Conservation (phyloP, 2,329 filamentous ascomycete species). For the Paecilomyces variotii region DNA sequence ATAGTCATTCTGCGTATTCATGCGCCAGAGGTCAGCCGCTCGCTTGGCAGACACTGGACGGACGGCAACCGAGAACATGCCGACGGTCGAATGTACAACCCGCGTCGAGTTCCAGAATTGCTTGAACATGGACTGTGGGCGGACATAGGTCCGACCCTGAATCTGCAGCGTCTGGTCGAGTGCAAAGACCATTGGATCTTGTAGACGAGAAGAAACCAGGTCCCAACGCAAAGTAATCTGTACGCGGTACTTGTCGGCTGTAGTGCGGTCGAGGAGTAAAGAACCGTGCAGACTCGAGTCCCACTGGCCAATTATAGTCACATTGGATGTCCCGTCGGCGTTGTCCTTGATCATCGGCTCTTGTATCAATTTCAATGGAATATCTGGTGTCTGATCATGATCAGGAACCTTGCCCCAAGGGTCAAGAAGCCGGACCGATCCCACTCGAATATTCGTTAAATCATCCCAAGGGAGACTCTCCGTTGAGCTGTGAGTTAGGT, state of each 20-base stretch:
- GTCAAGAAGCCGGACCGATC: slow-evolving; percentile 75
- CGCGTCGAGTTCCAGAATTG: slow-evolving; percentile 77
- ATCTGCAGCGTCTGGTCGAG: slow-evolving; percentile 77
- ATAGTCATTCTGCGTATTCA: slow-evolving; percentile 91
- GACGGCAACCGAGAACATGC: slow-evolving; percentile 78
- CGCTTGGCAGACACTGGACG: slow-evolving; percentile 84
- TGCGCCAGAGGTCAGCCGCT: slow-evolving; percentile 87
- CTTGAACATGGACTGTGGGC: slow-evolving; percentile 79
- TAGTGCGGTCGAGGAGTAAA: slow-evolving; percentile 85
- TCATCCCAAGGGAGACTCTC: slow-evolving; percentile 85
- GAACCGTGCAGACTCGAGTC: slow-evolving; percentile 91
- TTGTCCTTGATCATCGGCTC: slow-evolving; percentile 76
- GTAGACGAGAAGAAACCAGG: slow-evolving; percentile 70
- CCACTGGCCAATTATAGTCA: slow-evolving; percentile 88
- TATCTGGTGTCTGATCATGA: slow-evolving; percentile 63
- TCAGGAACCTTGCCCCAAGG: slow-evolving; percentile 77
- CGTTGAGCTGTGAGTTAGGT: slow-evolving; percentile 83
- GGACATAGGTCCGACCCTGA: slow-evolving; percentile 71
- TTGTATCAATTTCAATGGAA: slow-evolving; percentile 67
- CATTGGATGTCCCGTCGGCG: slow-evolving; percentile 79
- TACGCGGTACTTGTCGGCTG: slow-evolving; percentile 84
- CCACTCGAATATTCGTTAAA: slow-evolving; percentile 66
- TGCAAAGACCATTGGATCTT: slow-evolving; percentile 81
- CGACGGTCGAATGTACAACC: slow-evolving; percentile 78
- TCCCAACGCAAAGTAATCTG: slow-evolving; percentile 85